Evolutionary conservation across 306 rosid genomes (phyloP).

Genomic region (Crotalaria pallida): DNA sequence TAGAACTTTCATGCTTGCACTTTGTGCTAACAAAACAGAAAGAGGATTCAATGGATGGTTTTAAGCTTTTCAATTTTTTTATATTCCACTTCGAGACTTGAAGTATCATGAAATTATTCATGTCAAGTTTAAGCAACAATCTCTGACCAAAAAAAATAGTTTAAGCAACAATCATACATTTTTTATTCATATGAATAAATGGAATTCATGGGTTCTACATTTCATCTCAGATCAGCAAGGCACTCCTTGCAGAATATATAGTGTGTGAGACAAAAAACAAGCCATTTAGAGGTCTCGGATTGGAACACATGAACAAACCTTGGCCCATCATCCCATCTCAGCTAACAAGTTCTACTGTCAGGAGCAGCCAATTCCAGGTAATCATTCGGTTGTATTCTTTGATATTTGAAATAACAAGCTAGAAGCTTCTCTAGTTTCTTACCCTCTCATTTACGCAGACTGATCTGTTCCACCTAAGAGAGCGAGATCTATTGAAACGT

Average conservation of each 20-base stretch:
- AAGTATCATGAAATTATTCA: conserved; percentile 8
- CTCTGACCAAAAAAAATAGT: too few species aligned
- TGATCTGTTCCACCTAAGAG: conserved; percentile 79
- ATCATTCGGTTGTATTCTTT: conserved; percentile 4
- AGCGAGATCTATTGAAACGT: conserved; percentile 66
- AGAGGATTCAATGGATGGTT: not conserved
- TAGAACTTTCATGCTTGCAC: not conserved
- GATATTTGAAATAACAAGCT: not conserved
- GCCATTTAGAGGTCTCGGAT: conserved; percentile 71
- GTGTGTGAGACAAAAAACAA: conserved; percentile 54
- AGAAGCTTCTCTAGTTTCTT: conserved; percentile 21
- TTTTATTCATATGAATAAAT: not conserved
- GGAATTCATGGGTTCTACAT: conserved; percentile 19
- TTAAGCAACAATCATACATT: too few species aligned
- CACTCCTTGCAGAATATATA: conserved; percentile 61
- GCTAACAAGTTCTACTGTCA: conserved; percentile 49
- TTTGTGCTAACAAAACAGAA: not conserved
- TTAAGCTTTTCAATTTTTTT: not conserved
- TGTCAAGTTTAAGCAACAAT: conserved; percentile 9
- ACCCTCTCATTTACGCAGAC: conserved; percentile 39
- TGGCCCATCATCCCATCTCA: conserved; percentile 61
- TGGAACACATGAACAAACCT: conserved; percentile 84
- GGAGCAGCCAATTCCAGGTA: conserved; percentile 77
- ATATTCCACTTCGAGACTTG: not conserved
- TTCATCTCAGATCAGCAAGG: conserved; percentile 80